Conservation (phyloP, 306 rosid genomes). For the Citrullus amarus region DNA sequence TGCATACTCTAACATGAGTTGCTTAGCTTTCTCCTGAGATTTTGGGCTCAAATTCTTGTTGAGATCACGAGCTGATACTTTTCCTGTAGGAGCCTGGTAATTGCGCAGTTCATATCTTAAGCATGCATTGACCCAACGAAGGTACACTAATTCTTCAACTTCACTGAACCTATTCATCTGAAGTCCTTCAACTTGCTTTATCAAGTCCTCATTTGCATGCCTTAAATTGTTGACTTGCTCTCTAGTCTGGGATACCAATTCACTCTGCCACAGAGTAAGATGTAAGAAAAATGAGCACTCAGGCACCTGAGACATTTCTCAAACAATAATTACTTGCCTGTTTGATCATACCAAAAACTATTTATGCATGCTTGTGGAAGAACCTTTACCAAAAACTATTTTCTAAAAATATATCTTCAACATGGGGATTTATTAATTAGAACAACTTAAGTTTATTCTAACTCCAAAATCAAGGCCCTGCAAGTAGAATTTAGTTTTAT, state of each 20-base stretch:
- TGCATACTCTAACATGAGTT: slow-evolving; percentile 83
- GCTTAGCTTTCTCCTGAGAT: slow-evolving; percentile 87
- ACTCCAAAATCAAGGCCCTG: neutral
- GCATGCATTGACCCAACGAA: slow-evolving; percentile 98
- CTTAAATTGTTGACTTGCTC: slow-evolving; percentile 56
- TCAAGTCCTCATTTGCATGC: slow-evolving; percentile 83
- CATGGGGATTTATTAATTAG: neutral
- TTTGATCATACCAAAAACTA: neutral
- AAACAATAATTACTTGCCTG: neutral
- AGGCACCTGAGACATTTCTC: neutral
- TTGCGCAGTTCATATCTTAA: slow-evolving; percentile 85
- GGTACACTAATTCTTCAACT: slow-evolving; percentile 97
- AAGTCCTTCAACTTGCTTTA: slow-evolving; percentile 95
- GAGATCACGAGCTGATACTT: slow-evolving; percentile 83
- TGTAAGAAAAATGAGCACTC: neutral
- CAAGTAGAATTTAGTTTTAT: neutral
- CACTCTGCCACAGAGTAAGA: slow-evolving; percentile 40
- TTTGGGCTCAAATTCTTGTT: slow-evolving; percentile 79
- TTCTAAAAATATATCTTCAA: neutral
- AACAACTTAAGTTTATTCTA: neutral
- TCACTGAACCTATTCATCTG: slow-evolving; percentile 91
- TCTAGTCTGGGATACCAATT: slow-evolving; percentile 58
- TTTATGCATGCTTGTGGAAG: neutral
- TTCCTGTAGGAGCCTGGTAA: slow-evolving; percentile 70
- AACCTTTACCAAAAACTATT: neutral